phyloP scores from a whole-genome alignment of 768 basidiomycete species.

The Lentinula guzmanii region DNA sequence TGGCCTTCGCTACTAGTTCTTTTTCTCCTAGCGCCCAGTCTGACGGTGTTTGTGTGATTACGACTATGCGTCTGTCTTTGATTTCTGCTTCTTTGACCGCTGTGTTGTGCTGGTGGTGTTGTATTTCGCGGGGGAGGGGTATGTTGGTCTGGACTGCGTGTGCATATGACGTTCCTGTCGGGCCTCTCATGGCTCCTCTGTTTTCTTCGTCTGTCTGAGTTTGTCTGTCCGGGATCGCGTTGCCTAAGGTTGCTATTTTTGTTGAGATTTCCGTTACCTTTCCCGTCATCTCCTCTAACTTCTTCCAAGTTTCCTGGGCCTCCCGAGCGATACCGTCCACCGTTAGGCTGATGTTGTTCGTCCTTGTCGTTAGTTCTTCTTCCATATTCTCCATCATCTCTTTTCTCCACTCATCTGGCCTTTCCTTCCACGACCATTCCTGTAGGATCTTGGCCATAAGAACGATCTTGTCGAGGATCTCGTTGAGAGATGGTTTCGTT shows the following conservation, averaged over 20 bases:
- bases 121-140: neutral
- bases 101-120: neutral
- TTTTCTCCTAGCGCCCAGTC: too few relatives aligned
- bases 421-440: neutral
- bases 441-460: neutral
- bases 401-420: neutral
- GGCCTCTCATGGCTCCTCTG: neutral
- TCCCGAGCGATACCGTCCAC: neutral
- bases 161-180: neutral
- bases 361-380: neutral
- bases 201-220: neutral
- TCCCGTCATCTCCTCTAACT: neutral
- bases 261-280: neutral
- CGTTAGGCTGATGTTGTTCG: neutral
- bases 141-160: neutral
- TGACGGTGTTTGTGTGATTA: too few relatives aligned
- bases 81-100: too few relatives aligned
- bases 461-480: neutral
- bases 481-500: neutral
- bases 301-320: neutral
- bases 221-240: neutral
- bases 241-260: neutral
- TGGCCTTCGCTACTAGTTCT: too few relatives aligned
- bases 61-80: too few relatives aligned
- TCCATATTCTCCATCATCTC: neutral